Base-by-base conservation (phyloP, 2,329 filamentous ascomycete genomes). In the Penicillium paneum region DNA sequence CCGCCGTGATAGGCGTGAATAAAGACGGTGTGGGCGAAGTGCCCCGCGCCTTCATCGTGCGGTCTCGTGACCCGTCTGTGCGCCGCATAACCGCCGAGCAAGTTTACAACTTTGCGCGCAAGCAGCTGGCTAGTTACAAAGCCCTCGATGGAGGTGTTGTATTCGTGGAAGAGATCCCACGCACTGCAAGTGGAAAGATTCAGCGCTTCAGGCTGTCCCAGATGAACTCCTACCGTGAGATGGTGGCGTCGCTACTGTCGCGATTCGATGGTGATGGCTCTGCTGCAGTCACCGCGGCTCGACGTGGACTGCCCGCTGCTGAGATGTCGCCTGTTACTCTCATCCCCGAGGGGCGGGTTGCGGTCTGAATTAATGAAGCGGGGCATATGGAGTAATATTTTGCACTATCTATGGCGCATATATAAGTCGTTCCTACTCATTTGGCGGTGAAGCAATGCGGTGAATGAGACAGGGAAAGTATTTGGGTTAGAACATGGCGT, bases 181-280 rank as follows among this genome's bases (percentile, higher is more conserved):
- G 77, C 43, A 77, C 76, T 3, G 68, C 77, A 0, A 79, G 77
- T 54, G 79, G 79, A 13, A 81, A 81, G 66, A 79, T 81, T 46
- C 70, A 77, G 54, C 68, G 75, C 8, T 74, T 72, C 64, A 73
- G 69, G 53, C 63, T 75, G 26, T 59, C 68, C 2, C 69, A 74
- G 60, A 73, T 74, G 71, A 73, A 74, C 52, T 58, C 65, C 11
- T 74, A 74, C 53, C 65, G 72, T 2, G 69, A 72, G 38, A 69
- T 74, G 55, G 64, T 74, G 11, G 63, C 67, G 4, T 70, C 66
- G 6, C 56, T 72, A 7, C 54, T 72, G 7, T 60, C 63, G 31
- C 60, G 61, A 24, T 66, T 64, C 35, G 59, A 63, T 7, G 56
- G 63, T 8, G 57, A 50, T 5, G 31, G 31, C 10, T 26, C 43